Evolutionary conservation across 768 basidiomycete genomes (phyloP), one percentile per base, ranked within the genome.

Genomic region (Psilocybe subaeruginosa): DNA sequence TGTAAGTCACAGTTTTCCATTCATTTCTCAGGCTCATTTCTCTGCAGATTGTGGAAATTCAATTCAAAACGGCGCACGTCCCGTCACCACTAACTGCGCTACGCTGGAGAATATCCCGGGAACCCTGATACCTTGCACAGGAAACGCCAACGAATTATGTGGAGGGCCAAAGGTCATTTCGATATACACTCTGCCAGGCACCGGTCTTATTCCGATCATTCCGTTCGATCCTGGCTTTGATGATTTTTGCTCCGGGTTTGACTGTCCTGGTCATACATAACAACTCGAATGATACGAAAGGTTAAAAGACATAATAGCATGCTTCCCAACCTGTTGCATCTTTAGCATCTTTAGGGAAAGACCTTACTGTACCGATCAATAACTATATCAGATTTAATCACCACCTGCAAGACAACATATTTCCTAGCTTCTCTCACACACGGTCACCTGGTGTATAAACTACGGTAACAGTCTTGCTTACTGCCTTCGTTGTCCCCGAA

Each of bases 71-170:
- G 11, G 14, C 1, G 41, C 41, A 43, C 41, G 14, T 16, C 41
- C 41, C 14, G 14, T 43, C 8, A 43, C 41, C 8, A 43, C 41
- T n/a, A n/a, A 43, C 14, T 43, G 41, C n/a, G n/a, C 41, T 43
- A n/a, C 14, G 5, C 9, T 43, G 11, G 41, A 12, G 23, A 33
- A 16, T 31, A 16, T 12, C 4, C 11, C 4, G 37, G 46, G 2
- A 58, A 35, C n/a, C 2, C 5, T 16, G 33, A 58, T 58, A 8
- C 37, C 52, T 8, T 60, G 59, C 27, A 60, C 52, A n/a, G 59
- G 53, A 4, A 37, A 60, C 17, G 33, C 59, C 3, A 33, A 27
- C 8, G 27, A 51, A 33, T n/a, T 51, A 14, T 51, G 50, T n/a
- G 50, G 50, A n/a, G 50, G 50, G 27, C n/a, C 50, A 7, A 33